Conservation (phyloP, 805 yeast genomes). For the Spathaspora hagerdaliae region DNA sequence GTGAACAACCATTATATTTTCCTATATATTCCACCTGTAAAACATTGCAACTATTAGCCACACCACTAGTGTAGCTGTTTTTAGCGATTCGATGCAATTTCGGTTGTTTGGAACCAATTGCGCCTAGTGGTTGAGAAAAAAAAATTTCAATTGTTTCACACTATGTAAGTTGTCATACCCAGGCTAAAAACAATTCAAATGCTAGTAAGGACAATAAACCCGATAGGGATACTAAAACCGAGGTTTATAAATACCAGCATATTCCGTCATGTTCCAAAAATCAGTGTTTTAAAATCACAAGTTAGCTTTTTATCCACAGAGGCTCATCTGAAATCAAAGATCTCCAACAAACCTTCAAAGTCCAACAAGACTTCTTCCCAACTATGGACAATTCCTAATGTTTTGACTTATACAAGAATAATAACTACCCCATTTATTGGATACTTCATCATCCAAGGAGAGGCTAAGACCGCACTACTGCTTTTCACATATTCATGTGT, state of each 20-base stretch:
- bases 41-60: too few species aligned
- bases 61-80: too few species aligned
- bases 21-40: too few species aligned
- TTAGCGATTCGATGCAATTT: too few species aligned
- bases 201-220: not conserved
- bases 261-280: not conserved
- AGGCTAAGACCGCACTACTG: slow-evolving; percentile 61
- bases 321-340: not conserved
- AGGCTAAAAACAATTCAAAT: too few species aligned
- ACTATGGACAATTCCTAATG: slow-evolving; percentile 79
- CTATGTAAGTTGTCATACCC: too few species aligned
- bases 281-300: not conserved
- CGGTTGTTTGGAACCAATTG: too few species aligned
- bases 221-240: not conserved
- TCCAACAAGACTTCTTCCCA: not conserved
- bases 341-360: not conserved
- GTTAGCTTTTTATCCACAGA: not conserved
- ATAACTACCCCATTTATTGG: slow-evolving; percentile 83
- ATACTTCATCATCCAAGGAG: slow-evolving; percentile 62
- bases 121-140: too few species aligned
- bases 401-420: slow-evolving; percentile 79
- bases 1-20: too few species aligned
- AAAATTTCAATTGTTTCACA: too few species aligned
- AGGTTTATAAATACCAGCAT: not conserved
- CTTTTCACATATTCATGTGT: slow-evolving; percentile 81